phyloP scores from a whole-genome alignment of 257 asterid genomes.

The Perilla frutescens region DNA sequence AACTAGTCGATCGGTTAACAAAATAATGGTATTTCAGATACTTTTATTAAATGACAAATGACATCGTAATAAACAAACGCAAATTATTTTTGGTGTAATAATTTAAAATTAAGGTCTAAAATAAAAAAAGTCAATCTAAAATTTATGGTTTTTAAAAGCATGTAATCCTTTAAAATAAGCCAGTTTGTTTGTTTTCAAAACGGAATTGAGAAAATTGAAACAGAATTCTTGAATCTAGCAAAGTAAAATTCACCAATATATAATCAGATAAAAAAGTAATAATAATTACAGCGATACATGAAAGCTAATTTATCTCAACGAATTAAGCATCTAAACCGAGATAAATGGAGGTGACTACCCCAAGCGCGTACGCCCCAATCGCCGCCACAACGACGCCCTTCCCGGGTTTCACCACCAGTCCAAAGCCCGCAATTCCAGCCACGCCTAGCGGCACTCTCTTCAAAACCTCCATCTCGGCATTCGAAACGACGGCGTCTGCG shows the following conservation, averaged over 20 bases:
- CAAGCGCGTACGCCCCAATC: constrained; percentile 83
- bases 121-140: no score
- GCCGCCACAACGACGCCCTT: constrained; percentile 62
- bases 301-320: neutral
- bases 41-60: no score
- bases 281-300: neutral
- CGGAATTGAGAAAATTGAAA: no score
- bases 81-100: no score
- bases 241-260: neutral
- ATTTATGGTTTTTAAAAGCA: no score
- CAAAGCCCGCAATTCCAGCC: constrained; percentile 73
- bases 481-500: constrained; percentile 54
- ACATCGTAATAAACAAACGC: no score
- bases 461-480: constrained; percentile 52
- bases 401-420: constrained; percentile 58
- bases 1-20: no score
- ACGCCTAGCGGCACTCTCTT: constrained; percentile 69
- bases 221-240: no score
- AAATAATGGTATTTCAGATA: no score
- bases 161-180: no score
- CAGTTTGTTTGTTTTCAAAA: no score
- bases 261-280: neutral
- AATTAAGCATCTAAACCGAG: constrained; percentile 45
- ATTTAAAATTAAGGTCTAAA: no score
- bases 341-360: constrained; percentile 56